These are phyloP conservation scores for Cenchrus purpureus DNA, from an alignment of 176 grass and related monocot genomes.

Conservation along the genomic window DNA sequence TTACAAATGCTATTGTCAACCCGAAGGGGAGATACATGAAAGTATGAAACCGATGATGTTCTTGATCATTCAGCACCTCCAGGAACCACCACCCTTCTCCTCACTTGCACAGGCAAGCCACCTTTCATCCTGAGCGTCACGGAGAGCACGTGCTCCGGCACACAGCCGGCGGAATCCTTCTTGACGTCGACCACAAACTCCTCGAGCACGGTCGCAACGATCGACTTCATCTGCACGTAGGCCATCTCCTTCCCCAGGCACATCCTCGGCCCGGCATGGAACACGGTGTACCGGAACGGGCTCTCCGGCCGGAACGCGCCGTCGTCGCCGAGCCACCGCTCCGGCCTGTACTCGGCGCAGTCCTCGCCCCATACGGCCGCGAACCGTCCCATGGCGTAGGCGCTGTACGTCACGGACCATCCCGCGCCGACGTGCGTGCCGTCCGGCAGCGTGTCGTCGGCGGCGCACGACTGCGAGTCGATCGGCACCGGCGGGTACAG, in stretches of 20 bases:
- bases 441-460: constrained; percentile 57
- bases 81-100: background rate
- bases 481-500: constrained; percentile 59
- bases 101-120: constrained; percentile 26
- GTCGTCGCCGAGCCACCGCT: constrained; percentile 48
- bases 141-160: constrained; percentile 28
- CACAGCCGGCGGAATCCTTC: background rate
- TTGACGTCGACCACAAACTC: background rate
- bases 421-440: constrained; percentile 51
- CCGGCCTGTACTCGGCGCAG: constrained; percentile 46
- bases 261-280: background rate
- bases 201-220: background rate
- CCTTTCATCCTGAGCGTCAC: constrained; percentile 41
- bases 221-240: constrained; percentile 2
- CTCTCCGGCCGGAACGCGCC: background rate
- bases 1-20: background rate
- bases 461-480: constrained; percentile 50
- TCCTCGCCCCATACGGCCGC: constrained; percentile 46
- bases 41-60: background rate
- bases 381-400: constrained; percentile 47
- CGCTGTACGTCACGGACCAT: constrained; percentile 25
- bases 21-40: background rate
- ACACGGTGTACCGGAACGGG: background rate
- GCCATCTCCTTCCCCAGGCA: background rate
- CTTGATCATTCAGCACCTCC: background rate